These are phyloP conservation scores for Urtica urens DNA, from an alignment of 306 rosid species.

Conservation along the genomic window DNA sequence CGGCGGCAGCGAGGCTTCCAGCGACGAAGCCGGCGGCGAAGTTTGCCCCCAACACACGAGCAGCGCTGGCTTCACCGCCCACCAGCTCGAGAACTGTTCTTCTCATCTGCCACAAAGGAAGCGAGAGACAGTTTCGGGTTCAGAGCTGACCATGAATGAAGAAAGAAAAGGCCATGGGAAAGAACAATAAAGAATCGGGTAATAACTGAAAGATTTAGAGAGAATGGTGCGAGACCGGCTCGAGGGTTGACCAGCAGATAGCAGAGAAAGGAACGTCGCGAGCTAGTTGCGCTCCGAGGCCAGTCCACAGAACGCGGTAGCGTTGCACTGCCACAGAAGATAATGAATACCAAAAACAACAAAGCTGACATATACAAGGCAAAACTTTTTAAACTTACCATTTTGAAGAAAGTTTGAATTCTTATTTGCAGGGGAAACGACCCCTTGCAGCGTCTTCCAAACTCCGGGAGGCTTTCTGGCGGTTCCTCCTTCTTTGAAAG, in stretches of 20 bases:
- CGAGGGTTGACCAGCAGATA: slow-evolving; percentile 93
- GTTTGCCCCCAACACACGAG: slow-evolving; percentile 59
- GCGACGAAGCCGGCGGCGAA: slow-evolving; percentile 79
- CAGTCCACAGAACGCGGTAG: slow-evolving; percentile 82
- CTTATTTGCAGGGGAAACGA: slow-evolving; percentile 36
- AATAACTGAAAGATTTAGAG: slow-evolving; percentile 3
- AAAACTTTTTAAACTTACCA: slow-evolving; percentile 45
- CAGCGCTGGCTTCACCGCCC: slow-evolving; percentile 51
- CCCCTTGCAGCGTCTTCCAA: slow-evolving; percentile 66
- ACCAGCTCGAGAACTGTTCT: slow-evolving; percentile 43
- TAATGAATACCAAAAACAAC: too few relatives aligned
- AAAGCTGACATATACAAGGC: too few relatives aligned
- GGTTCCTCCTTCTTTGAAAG: slow-evolving; percentile 43
- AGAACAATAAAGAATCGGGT: slow-evolving; percentile 1
- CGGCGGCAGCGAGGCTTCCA: slow-evolving; percentile 83
- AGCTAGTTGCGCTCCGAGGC: slow-evolving; percentile 92
- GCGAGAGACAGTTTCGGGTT: slow-evolving; percentile 10
- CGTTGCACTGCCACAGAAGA: slow-evolving; percentile 36
- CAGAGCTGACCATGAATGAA: too few relatives aligned
- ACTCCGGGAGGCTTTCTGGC: slow-evolving; percentile 67
- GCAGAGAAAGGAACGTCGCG: slow-evolving; percentile 97
- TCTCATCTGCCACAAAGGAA: slow-evolving; percentile 39
- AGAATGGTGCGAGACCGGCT: slow-evolving; percentile 54
- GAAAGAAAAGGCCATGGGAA: not conserved
- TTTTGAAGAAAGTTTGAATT: slow-evolving; percentile 36